Base-by-base conservation (phyloP, 306 rosid genomes). In the Medicago lupulina region DNA sequence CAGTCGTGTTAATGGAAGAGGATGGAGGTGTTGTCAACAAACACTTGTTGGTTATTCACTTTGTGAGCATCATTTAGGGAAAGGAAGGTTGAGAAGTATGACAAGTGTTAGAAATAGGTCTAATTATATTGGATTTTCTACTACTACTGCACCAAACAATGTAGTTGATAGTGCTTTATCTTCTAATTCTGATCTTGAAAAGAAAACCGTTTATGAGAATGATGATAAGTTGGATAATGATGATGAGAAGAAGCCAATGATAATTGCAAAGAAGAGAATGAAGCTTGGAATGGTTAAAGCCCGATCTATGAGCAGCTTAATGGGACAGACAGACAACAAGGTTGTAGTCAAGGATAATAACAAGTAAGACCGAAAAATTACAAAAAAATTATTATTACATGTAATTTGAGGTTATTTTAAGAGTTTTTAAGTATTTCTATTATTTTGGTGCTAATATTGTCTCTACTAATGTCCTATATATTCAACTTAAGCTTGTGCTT, bases 1-100 rank as follows among this genome's bases (percentile, higher is more conserved):
- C 90, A 96, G 99, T 80, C 97, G 99, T 2, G 98, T 96, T 18
- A 96, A 96, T n/a, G 99, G 99, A 17, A 85, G 99, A 36, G 99
- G 99, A 19, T 96, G 99, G 99, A 79, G 99, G 53, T 96, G 99
- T 13, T 89, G 88, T 55, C 99, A 96, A 62, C 98, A 88, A 50
- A 96, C 99, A 2, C 97, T 96, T 0, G 99, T 96, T 4, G 99
- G 99, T 16, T 96, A 96, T 87, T 92, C 99, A 2, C 90, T 96
- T 7, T 96, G 99, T 54, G 97, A 96, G 81, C 99, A 96, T 85
- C 99, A 96, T 79, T 81, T 96, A 73, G 99, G 99, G 2, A 96
- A 92, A 55, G 98, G 98, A 13, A 86, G 99, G 67, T 85, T 96
- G 1, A 83, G 98, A 76, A 92, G 97, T 85, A 90, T 92, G 91